Evolutionary conservation across 768 basidiomycete species (phyloP), one percentile per base, ranked within the genome.

Genomic region (Mycena crocata): DNA sequence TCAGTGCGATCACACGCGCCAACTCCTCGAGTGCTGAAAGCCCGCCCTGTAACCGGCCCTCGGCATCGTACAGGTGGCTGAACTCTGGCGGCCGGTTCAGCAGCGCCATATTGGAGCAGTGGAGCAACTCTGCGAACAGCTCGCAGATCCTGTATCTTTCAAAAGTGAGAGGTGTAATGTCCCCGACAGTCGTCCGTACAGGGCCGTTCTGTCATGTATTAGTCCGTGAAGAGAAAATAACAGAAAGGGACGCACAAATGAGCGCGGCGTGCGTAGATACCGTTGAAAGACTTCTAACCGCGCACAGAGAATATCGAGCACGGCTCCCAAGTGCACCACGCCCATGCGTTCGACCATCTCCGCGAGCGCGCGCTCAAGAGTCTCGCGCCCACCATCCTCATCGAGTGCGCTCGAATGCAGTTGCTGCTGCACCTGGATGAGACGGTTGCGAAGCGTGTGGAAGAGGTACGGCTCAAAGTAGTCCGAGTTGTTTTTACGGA

Each of bases 381-480:
- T 86, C 66, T 89, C 87, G n/a, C 91, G 83, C 0, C 86, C 87
- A 50, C 91, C 87, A 26, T 89, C 88, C 0, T 67, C 69, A 17
- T 67, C 65, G 6, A 62, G 37, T 13, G 81, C 77, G 24, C 81
- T 71, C 45, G 78, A 80, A 61, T 85, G 79, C 35, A 88, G 76
- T 52, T 92, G 88, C 71, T 95, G 94, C 73, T 95, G 95, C 7
- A 95, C 86, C 54, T 90, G 89, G 68, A 98, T 96, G 37, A 98
- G 85, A 49, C 95, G 88, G 75, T 96, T 96, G 52, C 96, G 90
- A 45, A 98, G 81, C 1, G 94, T 95, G 74, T 98, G 96, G 80
- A 98, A 98, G 15, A 98, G 85, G 77, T 96, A 97, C 6, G 96
- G 97, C 79, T 99, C 98, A 74, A 98, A 96, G 75, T 96, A 98